Evolutionary conservation across 148 eudicot genomes (phyloP).

Genomic region (Rhododendron mucronatum): DNA sequence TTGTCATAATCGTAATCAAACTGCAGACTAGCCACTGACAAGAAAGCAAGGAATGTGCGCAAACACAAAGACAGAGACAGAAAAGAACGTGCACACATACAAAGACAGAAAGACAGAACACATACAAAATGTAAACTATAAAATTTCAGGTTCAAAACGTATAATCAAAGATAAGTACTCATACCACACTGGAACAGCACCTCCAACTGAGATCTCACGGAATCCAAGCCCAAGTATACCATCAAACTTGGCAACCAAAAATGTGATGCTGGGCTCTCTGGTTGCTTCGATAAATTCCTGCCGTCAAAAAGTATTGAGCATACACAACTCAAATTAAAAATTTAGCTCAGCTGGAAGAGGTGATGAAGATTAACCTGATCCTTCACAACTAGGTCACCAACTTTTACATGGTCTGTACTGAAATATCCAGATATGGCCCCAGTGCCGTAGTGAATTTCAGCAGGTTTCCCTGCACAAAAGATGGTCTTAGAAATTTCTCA

Average conservation of each 20-base stretch:
- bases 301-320: not conserved
- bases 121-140: not conserved
- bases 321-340: not conserved
- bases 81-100: not conserved
- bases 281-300: slow-evolving; percentile 96
- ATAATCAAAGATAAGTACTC: not conserved
- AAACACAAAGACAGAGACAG: not conserved
- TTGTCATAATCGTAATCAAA: not conserved
- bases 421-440: slow-evolving; percentile 79
- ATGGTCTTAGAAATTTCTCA: not conserved
- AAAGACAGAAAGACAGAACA: not conserved
- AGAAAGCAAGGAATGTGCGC: not conserved
- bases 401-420: slow-evolving; percentile 55
- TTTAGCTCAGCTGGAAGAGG: not conserved
- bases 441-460: slow-evolving; percentile 67
- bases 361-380: slow-evolving; percentile 39
- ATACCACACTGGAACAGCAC: slow-evolving; percentile 91
- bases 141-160: not conserved
- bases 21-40: not conserved
- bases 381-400: slow-evolving; percentile 63
- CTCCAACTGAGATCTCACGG: slow-evolving; percentile 80
- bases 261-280: slow-evolving; percentile 74
- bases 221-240: slow-evolving; percentile 95
- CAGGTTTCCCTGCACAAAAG: slow-evolving; percentile 49
- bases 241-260: slow-evolving; percentile 85